Base-by-base conservation (phyloP, 371 early-diverging fungal genomes). In the Chytridium lagenaria region DNA sequence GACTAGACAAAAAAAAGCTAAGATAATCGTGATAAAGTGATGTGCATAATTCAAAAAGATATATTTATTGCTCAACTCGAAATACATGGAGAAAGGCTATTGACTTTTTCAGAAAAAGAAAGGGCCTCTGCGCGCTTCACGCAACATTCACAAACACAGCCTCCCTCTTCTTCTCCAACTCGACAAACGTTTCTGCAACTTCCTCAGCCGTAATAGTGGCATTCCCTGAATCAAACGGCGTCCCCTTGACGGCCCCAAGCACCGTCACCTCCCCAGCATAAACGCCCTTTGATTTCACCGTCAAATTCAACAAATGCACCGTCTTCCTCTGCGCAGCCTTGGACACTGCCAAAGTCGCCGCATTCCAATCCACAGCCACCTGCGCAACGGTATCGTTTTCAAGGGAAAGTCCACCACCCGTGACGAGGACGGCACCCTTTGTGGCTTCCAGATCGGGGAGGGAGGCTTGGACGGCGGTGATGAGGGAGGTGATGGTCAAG, bases 181-280 rank as follows among this genome's bases (percentile, higher is more conserved):
- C 51, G n/a, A 23, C 68, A 72, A 77, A 77, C 55, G 28, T 34
- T 38, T 65, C 68, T 15, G 71, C 76, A 70, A 77, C 67, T 2
- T 3, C 49, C 3, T 16, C 30, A 5, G 30, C 65, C 26, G 59
- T 37, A 10, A 39, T 5, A 12, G 59, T 74, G 26, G 74, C 63
- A n/a, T 70, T 77, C 36, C 77, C 71, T n/a, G 12, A 19, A 75
- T 74, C 74, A 26, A 28, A 77, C 19, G 78, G 23, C 19, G 78
- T 77, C 19, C 77, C 78, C 49, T 77, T 73, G 15, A 77, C 77
- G 1, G 38, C 22, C 19, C 59, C 67, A 22, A 71, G 7, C 38
- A 77, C 77, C 22, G 77, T 77, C 12, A 77, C 71, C 59, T 77
- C 77, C 12, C 77, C 77, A 34, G 50, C 77, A 75, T 39, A 77